Base-by-base conservation (phyloP, 208 protist species). In the Wallacemonas sp. region DNA sequence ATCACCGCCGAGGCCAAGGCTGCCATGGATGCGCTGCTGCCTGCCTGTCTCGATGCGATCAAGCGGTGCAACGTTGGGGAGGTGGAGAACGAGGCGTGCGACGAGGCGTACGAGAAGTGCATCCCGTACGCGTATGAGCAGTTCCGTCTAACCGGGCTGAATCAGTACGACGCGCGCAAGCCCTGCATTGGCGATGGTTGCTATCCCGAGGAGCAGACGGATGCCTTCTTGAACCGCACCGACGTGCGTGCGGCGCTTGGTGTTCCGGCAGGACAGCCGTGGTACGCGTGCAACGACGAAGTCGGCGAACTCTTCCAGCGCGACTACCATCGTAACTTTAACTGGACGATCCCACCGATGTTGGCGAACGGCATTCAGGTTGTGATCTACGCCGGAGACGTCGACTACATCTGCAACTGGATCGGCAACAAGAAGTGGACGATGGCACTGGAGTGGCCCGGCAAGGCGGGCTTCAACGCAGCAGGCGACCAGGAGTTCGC, bases 321-420 rank as follows among this genome's bases (percentile, higher is more conserved):
- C n/a, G 94, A 98, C 81, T 80, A 58, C 62, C 73, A 84, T 38
- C 73, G 82, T 30, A 80, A 79, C 65, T 93, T 90, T 30, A 82
- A 94, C 67, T 66, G 70, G 32, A 72, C 66, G 0, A 39, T 98
- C 2, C 83, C 88, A 0, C 44, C n/a, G 2, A 65, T 97, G 44
- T 72, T 97, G 23, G 74, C 24, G 5, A 63, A 36, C 33, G 77
- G 76, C n/a, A 70, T 97, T 9, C 81, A 78, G 26, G 93, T 96
- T 17, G 55, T 97, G 66, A 81, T 97, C 43, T 98, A 97, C 76
- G 87, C 83, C 0, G 96, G 96, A 6, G 94, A 97, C 43, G 61
- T 78, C 39, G 95, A 98, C 72, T 98, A 83, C 61, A 94, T 96
- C 61, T 97, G 94, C 72, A 98, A 98, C 70, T 97, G 81, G 76